Base-by-base conservation (phyloP, 345 rosid genomes). In the Crucihimalaya himalaica region DNA sequence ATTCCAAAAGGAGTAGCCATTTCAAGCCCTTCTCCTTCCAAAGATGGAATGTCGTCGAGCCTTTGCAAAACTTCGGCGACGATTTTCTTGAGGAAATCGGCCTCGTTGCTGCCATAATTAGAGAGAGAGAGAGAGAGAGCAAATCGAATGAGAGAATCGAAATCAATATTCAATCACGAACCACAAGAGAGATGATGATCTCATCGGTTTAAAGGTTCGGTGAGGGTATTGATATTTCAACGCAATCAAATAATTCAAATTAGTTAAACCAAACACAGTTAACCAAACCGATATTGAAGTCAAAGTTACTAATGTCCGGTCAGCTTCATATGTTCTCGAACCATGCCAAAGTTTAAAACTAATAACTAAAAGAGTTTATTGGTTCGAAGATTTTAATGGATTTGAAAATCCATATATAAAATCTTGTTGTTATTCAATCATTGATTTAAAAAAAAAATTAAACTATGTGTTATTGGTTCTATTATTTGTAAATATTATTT, bases 1-100 rank as follows among this genome's bases (percentile, higher is more conserved):
- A 70, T 21, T 46, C 66, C 74, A 70, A 15, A 32, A 4, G 3
- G 66, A 58, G 2, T 31, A 31, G 65, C 55, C 73, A 43, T 32
- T 14, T 29, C 31, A 50, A 13, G 20, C 23, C 12, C 15, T 69
- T 69, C 65, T 45, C 29, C 55, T 69, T 31, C 73, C 54, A 19
- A 28, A 29, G 12, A 14, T 69, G 46, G 31, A 56, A 43, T 20
- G 56, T 2, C 2, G 1, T 1, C 20, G 45, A 69, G 73, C 2
- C 8, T 56, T 69, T 8, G 2, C 7, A 8, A 14, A 35, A 69
- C 56, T 0, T 31, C 8, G 0, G 1, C 0, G 3, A 69, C 73
- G 45, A 57, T 2, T 15, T 20, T 0, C 16, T 56, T 43, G 45
- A 69, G 3, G 32, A 69, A 69, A 8, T 12, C 2, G 11, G 54